Evolutionary conservation across 257 asterid genomes (phyloP).

Genomic region (Solanum acaule): DNA sequence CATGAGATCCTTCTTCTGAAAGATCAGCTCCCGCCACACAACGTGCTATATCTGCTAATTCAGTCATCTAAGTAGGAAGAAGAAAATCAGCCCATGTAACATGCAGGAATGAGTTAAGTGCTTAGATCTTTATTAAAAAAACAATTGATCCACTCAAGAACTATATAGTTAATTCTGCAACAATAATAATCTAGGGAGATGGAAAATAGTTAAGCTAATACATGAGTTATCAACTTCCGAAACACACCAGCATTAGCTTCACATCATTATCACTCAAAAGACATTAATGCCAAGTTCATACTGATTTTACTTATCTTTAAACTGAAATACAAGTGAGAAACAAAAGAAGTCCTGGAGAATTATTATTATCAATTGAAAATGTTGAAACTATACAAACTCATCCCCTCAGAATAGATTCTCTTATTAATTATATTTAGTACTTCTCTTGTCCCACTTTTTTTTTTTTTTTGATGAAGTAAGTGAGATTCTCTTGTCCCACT

Average conservation of each 20-base stretch:
- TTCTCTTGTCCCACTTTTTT: background rate
- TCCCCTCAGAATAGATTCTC: background rate
- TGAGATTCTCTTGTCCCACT: background rate
- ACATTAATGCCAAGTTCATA: background rate
- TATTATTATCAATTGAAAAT: background rate
- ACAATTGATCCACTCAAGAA: background rate
- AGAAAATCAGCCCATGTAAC: background rate
- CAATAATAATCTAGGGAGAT: background rate
- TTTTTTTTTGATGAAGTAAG: background rate
- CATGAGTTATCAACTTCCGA: background rate
- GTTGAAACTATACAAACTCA: background rate
- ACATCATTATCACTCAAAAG: background rate
- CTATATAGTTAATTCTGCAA: background rate
- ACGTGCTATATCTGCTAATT: constrained; percentile 82
- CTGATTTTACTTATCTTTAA: background rate
- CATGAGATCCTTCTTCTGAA: constrained; percentile 65
- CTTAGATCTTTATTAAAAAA: background rate
- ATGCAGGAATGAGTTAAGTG: background rate
- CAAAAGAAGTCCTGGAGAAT: background rate
- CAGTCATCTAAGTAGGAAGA: constrained; percentile 39
- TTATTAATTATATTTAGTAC: background rate
- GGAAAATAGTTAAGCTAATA: background rate
- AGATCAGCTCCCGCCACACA: constrained; percentile 65
- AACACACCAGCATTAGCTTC: background rate
- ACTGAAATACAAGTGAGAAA: background rate